These are phyloP conservation scores for Mycena olivaceomarginata DNA, from an alignment of 768 basidiomycete genomes.

Conservation along the genomic window DNA sequence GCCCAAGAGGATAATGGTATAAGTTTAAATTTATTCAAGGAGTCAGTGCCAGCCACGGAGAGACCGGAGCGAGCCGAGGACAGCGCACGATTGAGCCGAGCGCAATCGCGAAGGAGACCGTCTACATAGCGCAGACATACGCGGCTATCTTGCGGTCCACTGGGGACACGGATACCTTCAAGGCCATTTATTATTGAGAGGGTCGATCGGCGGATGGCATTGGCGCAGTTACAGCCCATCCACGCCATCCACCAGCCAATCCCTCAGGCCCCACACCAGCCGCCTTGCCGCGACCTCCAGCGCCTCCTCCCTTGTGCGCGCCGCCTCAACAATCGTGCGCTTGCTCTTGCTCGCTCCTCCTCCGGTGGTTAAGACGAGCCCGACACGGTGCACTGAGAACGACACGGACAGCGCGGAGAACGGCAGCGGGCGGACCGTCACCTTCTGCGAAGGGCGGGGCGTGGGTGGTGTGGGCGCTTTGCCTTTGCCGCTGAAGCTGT, in stretches of 20 bases:
- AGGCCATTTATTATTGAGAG: no score
- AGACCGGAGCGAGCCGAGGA: no score
- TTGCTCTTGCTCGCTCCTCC: constrained; percentile 53
- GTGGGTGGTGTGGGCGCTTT: constrained; percentile 6
- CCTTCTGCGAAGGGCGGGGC: constrained; percentile 35
- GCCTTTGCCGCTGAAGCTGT: constrained; percentile 26
- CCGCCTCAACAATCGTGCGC: constrained; percentile 74
- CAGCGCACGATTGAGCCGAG: no score
- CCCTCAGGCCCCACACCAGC: constrained; percentile 70
- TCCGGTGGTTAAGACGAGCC: constrained; percentile 55
- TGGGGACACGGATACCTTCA: no score
- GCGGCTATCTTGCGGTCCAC: no score
- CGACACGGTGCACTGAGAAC: constrained; percentile 64
- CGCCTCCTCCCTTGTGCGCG: constrained; percentile 69
- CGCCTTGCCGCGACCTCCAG: constrained; percentile 74
- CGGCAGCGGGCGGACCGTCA: constrained; percentile 55
- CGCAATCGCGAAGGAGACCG: no score
- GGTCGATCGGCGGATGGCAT: no score
- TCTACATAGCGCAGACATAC: no score
- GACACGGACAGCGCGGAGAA: constrained; percentile 63
- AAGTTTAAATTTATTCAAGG: no score
- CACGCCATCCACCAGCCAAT: constrained; percentile 57
- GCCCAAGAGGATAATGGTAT: no score
- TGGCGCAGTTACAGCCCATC: constrained; percentile 21
- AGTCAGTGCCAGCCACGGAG: no score